These are phyloP conservation scores for Coemansia sp. DNA, from an alignment of 192 early-diverging fungal species.

Conservation along the genomic window DNA sequence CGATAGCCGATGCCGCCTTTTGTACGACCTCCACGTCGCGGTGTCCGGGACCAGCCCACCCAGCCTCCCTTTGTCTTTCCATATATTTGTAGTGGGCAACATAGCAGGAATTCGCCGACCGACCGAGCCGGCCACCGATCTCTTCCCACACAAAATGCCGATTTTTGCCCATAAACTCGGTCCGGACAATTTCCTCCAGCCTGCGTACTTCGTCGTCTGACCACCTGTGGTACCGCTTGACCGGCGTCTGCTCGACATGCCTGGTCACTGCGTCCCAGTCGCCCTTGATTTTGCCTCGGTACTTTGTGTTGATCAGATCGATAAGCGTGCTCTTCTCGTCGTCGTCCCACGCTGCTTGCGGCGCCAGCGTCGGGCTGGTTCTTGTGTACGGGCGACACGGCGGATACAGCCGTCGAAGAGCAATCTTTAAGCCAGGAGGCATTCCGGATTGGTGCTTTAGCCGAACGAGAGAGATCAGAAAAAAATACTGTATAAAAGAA, in stretches of 20 bases:
- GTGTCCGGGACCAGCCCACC: too few species aligned
- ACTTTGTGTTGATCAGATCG: constrained; percentile 4
- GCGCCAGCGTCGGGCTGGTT: background rate
- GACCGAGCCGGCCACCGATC: background rate
- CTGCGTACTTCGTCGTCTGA: background rate
- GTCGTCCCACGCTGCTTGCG: background rate
- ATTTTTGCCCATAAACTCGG: constrained; percentile 1
- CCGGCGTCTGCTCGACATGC: constrained; percentile 5
- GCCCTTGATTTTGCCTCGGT: constrained; percentile 8
- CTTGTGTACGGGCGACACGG: background rate
- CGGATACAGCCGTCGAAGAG: background rate
- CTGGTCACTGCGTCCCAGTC: constrained; percentile 15
- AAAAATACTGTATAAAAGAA: background rate
- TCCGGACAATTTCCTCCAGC: background rate
- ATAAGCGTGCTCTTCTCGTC: constrained; percentile 7
- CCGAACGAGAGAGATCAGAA: background rate
- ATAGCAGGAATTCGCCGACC: background rate
- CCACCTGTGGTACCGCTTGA: constrained; percentile 7
- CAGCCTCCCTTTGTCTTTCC: background rate
- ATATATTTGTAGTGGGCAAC: background rate
- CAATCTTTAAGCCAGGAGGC: background rate
- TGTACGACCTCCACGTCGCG: background rate
- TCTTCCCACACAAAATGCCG: background rate
- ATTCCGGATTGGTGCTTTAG: background rate
- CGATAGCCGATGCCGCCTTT: background rate